phyloP scores from a whole-genome alignment of 495 filamentous ascomycete genomes.

The Clavariopsis aquatica region DNA sequence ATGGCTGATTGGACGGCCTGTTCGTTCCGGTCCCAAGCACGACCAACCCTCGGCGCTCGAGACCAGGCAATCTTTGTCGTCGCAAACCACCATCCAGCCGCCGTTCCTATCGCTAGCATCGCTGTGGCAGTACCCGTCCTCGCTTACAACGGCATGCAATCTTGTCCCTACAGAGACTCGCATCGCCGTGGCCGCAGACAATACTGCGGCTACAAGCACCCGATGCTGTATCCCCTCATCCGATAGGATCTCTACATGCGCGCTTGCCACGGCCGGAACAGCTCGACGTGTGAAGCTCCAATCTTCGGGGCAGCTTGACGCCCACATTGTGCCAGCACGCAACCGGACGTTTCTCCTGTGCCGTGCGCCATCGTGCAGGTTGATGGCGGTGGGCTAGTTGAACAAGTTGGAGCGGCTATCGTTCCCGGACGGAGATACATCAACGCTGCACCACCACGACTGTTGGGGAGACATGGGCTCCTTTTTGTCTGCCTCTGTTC shows the following conservation, averaged over 20 bases:
- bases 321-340: neutral
- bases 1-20: no score
- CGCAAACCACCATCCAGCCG: neutral
- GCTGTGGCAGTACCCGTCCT: neutral
- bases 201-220: constrained; percentile 4
- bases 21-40: neutral
- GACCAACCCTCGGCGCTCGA: neutral
- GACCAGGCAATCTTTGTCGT: neutral
- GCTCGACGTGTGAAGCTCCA: neutral
- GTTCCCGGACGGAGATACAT: no score
- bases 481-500: neutral
- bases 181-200: neutral
- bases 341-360: neutral
- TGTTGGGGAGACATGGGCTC: neutral
- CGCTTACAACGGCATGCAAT: constrained; percentile 2
- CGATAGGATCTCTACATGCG: constrained; percentile 17
- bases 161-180: neutral
- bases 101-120: neutral
- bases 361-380: neutral
- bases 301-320: neutral
- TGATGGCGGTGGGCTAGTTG: neutral
- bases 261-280: neutral
- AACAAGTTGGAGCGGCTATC: no score
- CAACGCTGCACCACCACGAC: neutral
- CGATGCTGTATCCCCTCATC: constrained; percentile 1